These are phyloP conservation scores for Ramaria rubella DNA, from an alignment of 768 basidiomycete genomes.

Conservation along the genomic window DNA sequence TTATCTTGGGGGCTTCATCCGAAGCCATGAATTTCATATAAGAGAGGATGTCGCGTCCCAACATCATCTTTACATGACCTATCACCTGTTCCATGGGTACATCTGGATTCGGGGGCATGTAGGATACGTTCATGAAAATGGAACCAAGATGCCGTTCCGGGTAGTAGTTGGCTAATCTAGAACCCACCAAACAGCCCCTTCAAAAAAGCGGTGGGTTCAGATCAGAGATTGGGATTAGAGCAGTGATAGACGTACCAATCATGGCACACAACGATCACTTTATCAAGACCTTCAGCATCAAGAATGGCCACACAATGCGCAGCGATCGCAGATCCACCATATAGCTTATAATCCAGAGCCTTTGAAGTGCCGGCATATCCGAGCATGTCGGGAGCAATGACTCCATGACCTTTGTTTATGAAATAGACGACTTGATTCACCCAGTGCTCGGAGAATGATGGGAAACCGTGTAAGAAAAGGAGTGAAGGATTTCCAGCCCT, in stretches of 20 bases:
- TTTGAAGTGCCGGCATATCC: slow-evolving; percentile 48
- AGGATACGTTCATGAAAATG: slow-evolving; percentile 34
- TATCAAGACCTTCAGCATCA: slow-evolving; percentile 28
- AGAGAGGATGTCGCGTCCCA: slow-evolving; percentile 31
- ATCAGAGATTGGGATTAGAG: background rate
- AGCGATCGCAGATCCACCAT: slow-evolving; percentile 29
- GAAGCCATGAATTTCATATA: slow-evolving; percentile 34
- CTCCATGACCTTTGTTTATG: slow-evolving; percentile 34
- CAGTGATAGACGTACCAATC: slow-evolving; percentile 29
- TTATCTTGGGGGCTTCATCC: slow-evolving; percentile 28
- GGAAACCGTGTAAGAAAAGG: slow-evolving; percentile 44
- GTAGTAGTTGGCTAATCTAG: slow-evolving; percentile 33
- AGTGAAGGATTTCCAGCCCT: slow-evolving; percentile 27
- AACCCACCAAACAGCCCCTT: slow-evolving; percentile 34
- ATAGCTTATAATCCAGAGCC: slow-evolving; percentile 32
- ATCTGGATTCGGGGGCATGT: slow-evolving; percentile 25
- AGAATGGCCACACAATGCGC: slow-evolving; percentile 38
- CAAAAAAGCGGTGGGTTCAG: background rate
- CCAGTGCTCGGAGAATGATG: slow-evolving; percentile 36
- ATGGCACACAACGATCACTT: slow-evolving; percentile 36
- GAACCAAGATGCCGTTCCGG: slow-evolving; percentile 35
- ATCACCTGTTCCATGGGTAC: slow-evolving; percentile 22
- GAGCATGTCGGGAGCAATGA: slow-evolving; percentile 46
- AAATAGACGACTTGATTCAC: slow-evolving; percentile 33
- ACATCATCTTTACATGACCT: slow-evolving; percentile 18